These are phyloP conservation scores for Porphyra umbilicalis DNA, from an alignment of 31 red algal genomes.

Conservation along the genomic window DNA sequence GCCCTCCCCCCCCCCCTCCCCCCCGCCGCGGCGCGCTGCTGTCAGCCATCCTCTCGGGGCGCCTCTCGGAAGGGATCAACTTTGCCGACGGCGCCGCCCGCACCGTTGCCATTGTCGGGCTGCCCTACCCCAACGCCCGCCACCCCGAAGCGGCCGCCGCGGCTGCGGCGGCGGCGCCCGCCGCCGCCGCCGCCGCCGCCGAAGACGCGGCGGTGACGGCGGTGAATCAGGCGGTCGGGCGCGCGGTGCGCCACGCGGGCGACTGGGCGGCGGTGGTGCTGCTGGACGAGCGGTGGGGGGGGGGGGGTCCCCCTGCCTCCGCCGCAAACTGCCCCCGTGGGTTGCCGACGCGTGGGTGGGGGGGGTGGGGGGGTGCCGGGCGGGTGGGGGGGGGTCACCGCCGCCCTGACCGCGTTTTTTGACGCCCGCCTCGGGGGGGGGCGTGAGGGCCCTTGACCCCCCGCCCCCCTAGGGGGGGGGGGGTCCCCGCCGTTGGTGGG, in stretches of 20 bases:
- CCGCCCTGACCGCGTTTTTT: neutral
- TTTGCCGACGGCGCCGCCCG: slow-evolving; percentile 83
- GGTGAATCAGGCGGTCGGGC: slow-evolving; percentile 90
- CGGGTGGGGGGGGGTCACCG: neutral
- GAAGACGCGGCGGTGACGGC: slow-evolving; percentile 86
- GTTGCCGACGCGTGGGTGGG: slow-evolving; percentile 1
- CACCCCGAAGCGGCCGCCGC: slow-evolving; percentile 42
- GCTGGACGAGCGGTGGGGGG: slow-evolving; percentile 59
- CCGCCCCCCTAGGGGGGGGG: no score
- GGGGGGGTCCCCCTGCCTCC: slow-evolving; percentile 1
- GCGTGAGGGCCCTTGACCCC: no score
- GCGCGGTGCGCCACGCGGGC: slow-evolving; percentile 59
- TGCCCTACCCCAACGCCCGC: slow-evolving; percentile 77
- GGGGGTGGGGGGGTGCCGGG: neutral
- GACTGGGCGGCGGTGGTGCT: slow-evolving; percentile 83
- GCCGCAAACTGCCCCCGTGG: slow-evolving; percentile 17
- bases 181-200: slow-evolving; percentile 20
- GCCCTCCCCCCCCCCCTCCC: neutral
- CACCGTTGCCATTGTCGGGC: slow-evolving; percentile 66
- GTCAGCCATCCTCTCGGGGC: slow-evolving; percentile 73
- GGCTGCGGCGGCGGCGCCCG: neutral
- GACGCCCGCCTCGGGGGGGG: neutral
- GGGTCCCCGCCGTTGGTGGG: no score
- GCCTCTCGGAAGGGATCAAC: slow-evolving; percentile 93
- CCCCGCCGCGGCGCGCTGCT: slow-evolving; percentile 46